Percentiles rank a stretch among this genome's conserved stretches.
These are phyloP conservation scores for Euptelea pleiosperma DNA, from an alignment of 164 flowering plant species.

Conservation along the genomic window DNA sequence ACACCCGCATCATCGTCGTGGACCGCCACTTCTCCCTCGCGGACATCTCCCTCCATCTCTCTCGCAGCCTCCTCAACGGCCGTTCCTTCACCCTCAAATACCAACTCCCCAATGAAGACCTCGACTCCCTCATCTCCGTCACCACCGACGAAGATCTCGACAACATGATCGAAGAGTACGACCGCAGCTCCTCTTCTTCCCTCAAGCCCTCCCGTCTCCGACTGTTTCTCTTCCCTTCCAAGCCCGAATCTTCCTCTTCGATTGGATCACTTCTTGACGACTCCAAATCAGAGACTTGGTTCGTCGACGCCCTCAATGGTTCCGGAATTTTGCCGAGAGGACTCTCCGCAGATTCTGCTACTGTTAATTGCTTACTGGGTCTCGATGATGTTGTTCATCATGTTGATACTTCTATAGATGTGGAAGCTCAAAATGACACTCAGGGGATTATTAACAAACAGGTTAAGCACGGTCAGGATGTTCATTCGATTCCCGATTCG, in stretches of 20 bases:
- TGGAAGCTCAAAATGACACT: conserved; percentile 6
- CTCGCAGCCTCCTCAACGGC: conserved; percentile 50
- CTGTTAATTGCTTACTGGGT: conserved; percentile 48
- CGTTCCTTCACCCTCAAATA: conserved; percentile 63
- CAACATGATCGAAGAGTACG: conserved; percentile 95
- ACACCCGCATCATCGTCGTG: conserved; percentile 79
- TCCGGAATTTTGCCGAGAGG: conserved; percentile 51
- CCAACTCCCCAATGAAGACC: conserved; percentile 88
- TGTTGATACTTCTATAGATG: neutral
- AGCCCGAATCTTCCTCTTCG: conserved; percentile 59
- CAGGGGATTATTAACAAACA: conserved; percentile 20
- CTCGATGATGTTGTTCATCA: conserved; percentile 31
- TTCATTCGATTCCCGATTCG: conserved; percentile 71
- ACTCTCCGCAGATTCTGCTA: conserved; percentile 52
- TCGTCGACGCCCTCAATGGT: conserved; percentile 73
- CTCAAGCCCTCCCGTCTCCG: conserved; percentile 48
- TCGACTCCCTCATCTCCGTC: conserved; percentile 84
- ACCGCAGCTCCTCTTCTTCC: conserved; percentile 40
- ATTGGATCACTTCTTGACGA: conserved; percentile 66
- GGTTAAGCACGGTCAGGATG: conserved; percentile 39
- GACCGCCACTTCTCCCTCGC: conserved; percentile 63
- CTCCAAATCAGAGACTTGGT: conserved; percentile 81
- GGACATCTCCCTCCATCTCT: conserved; percentile 52
- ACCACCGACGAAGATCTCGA: conserved; percentile 90
- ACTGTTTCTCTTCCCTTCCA: conserved; percentile 53